Evolutionary conservation across 2,329 filamentous ascomycete species (phyloP).

Genomic region (Fusarium redolens): DNA sequence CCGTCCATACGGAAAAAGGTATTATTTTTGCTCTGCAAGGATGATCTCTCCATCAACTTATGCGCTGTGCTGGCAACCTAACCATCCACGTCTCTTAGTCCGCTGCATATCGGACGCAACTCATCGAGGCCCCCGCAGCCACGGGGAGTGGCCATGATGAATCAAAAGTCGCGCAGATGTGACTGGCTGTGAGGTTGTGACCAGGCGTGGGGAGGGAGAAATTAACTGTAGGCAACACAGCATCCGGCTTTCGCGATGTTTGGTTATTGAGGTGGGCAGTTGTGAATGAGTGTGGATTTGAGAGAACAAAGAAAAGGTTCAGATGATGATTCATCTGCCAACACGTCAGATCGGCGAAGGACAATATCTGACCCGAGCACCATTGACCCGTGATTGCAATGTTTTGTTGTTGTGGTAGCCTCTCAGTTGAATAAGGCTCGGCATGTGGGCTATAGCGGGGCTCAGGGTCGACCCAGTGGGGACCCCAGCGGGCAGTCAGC

Average conservation of each 20-base stretch:
- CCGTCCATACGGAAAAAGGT: background rate
- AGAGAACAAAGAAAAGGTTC: conserved; percentile 26
- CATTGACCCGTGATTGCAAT: conserved; percentile 3
- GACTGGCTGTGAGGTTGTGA: conserved; percentile 5
- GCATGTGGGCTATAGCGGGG: conserved; percentile 8
- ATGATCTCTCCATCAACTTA: conserved; percentile 25
- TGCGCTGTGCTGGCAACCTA: conserved; percentile 37
- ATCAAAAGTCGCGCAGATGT: conserved; percentile 42
- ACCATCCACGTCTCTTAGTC: conserved; percentile 20
- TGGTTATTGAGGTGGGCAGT: background rate
- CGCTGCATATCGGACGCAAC: conserved; percentile 29
- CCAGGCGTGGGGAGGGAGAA: background rate
- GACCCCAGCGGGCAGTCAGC: conserved; percentile 11
- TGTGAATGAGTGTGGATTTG: background rate
- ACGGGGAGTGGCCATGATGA: conserved; percentile 6
- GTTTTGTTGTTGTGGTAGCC: background rate
- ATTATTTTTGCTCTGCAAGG: conserved; percentile 28
- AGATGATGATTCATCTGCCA: background rate
- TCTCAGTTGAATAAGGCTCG: conserved; percentile 19
- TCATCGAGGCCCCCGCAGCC: conserved; percentile 30
- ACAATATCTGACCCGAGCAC: conserved; percentile 32
- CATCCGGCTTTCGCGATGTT: conserved; percentile 14
- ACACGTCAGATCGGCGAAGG: conserved; percentile 3
- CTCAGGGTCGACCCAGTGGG: conserved; percentile 19
- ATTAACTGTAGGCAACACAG: background rate